Evolutionary conservation across 148 eudicot genomes (phyloP), one percentile per base, ranked within the genome.

Genomic region (Pouteria glomerata): DNA sequence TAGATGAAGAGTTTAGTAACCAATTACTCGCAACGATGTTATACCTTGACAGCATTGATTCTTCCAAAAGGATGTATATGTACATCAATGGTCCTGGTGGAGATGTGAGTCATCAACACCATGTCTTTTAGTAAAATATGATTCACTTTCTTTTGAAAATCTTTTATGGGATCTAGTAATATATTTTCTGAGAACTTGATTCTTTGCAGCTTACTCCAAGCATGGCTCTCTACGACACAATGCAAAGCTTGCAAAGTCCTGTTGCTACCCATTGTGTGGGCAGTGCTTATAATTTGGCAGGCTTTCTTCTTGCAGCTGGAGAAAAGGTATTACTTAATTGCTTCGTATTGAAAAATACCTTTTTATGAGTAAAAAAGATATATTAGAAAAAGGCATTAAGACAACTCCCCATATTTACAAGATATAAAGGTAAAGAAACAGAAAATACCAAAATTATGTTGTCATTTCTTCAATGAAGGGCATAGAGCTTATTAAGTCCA

Each of bases 201-300:
- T 68, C 16, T 66, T 74, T 88, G 83, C 90, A 95, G 97, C 85
- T 92, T 56, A 84, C 91, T 68, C 90, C 96, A 56, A 81, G 88
- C 72, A 62, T 95, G 90, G 86, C 96, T 64, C 77, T 95, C 76
- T 95, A 89, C 78, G 99, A 95, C 73, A 92, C 99, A 27, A 84
- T 95, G 85, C 85, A 86, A 63, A 88, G 90, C 87, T 83, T 95
- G 81, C 69, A 86, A 77, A 89, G 81, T 81, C 88, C 92, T 41
- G 73, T 92, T 66, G 90, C 88, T 10, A 95, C 99, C 19, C 90
- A 82, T 44, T 91, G 94, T 82, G 76, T 95, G n/a, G 92, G 90
- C 67, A 78, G 79, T 74, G 96, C 92, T 29, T 84, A 77, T 74
- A 84, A 90, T 86, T 48, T 92, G 80, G 89, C 96, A 29, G 96